Conservation (phyloP, 352 stramenopile genomes). For the Achlya hypogyna region DNA sequence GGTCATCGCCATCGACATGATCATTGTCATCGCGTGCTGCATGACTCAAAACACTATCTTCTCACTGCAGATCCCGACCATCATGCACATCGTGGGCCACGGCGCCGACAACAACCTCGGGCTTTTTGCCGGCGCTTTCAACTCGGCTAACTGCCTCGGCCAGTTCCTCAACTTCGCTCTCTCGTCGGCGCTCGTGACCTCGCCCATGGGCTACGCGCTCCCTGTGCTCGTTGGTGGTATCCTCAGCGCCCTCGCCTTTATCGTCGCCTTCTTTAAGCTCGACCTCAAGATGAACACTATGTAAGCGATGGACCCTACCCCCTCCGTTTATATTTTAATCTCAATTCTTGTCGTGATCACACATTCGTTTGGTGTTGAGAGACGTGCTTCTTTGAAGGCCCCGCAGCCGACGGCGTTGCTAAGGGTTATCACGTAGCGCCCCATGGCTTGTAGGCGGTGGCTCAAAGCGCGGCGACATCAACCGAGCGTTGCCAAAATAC, state of each 20-base stretch:
- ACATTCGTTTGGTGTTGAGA: too few relatives aligned
- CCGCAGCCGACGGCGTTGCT: too few relatives aligned
- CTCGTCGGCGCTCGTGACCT: constrained; percentile 44
- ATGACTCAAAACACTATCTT: constrained; percentile 29
- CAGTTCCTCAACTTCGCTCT: constrained; percentile 67
- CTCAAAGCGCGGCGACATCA: too few relatives aligned
- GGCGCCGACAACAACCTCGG: constrained; percentile 32
- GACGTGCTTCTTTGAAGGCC: too few relatives aligned
- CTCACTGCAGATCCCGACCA: background rate
- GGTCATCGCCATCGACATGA: constrained; percentile 15
- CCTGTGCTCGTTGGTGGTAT: constrained; percentile 56
- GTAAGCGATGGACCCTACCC: too few relatives aligned
- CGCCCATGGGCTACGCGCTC: constrained; percentile 44
- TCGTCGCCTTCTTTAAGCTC: constrained; percentile 52
- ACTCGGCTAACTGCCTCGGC: constrained; percentile 63
- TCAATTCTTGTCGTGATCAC: too few relatives aligned
- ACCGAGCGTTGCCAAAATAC: too few relatives aligned
- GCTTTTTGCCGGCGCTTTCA: constrained; percentile 64
- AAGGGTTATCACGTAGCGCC: too few relatives aligned
- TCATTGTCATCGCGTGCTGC: constrained; percentile 36
- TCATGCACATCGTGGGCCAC: background rate
- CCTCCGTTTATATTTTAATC: too few relatives aligned
- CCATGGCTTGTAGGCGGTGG: too few relatives aligned
- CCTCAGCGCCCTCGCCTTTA: constrained; percentile 45
- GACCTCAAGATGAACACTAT: constrained; percentile 56